Evolutionary conservation across 176 grass and related monocot genomes (phyloP).

Genomic region (Thinopyrum elongatum): DNA sequence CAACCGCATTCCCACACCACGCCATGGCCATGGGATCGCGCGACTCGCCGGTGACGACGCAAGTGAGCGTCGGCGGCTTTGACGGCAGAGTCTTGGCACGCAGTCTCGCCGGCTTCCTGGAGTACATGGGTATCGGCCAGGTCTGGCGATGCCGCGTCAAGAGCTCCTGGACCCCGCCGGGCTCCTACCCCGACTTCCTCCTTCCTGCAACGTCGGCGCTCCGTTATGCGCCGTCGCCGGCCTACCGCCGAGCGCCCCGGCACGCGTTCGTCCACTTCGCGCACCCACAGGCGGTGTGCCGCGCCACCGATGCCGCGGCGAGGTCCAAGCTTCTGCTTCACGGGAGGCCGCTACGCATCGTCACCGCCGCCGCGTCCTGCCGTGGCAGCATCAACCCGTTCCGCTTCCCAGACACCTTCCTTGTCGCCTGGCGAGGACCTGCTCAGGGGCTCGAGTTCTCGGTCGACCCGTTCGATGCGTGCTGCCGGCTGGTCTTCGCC

Average conservation of each 20-base stretch:
- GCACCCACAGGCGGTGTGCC: slow-evolving; percentile 40
- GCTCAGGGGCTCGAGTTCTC: slow-evolving; percentile 44
- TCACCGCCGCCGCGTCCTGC: slow-evolving; percentile 34
- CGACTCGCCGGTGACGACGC: slow-evolving; percentile 43
- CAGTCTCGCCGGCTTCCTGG: slow-evolving; percentile 51
- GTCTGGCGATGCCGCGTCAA: slow-evolving; percentile 93
- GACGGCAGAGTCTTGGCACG: slow-evolving; percentile 37
- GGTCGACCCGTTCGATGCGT: slow-evolving; percentile 72
- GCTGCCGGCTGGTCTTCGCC: slow-evolving; percentile 61
- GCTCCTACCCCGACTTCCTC: slow-evolving; percentile 57
- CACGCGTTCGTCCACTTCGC: slow-evolving; percentile 92
- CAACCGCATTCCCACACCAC: neutral
- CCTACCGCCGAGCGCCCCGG: slow-evolving; percentile 44
- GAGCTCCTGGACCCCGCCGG: slow-evolving; percentile 81
- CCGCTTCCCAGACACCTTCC: slow-evolving; percentile 59
- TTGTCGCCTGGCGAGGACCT: slow-evolving; percentile 56
- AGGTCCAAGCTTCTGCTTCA: slow-evolving; percentile 38
- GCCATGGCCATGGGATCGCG: slow-evolving; percentile 32
- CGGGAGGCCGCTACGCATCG: slow-evolving; percentile 33
- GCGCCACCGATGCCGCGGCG: slow-evolving; percentile 41
- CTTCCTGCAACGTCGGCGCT: neutral
- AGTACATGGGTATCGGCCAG: slow-evolving; percentile 44
- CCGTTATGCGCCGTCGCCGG: slow-evolving; percentile 13
- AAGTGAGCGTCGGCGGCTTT: slow-evolving; percentile 75
- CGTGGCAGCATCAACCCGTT: slow-evolving; percentile 42